These are phyloP conservation scores for Picea abies DNA, from an alignment of 83 land plant genomes.

Conservation along the genomic window DNA sequence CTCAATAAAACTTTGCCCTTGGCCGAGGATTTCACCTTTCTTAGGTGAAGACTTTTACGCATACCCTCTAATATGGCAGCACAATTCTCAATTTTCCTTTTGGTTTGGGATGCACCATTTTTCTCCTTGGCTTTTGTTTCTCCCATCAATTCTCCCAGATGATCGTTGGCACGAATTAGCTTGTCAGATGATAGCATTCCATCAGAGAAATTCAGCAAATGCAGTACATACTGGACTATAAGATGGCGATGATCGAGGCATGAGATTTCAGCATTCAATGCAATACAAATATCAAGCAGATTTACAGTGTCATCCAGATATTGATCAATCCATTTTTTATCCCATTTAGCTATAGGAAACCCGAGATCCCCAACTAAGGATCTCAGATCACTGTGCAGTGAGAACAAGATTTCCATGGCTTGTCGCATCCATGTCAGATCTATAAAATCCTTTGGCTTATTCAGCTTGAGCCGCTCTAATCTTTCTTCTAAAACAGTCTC, in stretches of 20 bases:
- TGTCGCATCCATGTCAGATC: conserved; percentile 66
- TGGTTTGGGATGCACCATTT: no score
- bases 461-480: conserved; percentile 38
- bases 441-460: conserved; percentile 27
- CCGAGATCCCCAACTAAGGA: conserved; percentile 57
- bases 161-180: neutral
- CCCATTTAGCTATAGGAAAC: conserved; percentile 71
- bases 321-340: conserved; percentile 74
- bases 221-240: conserved; percentile 51
- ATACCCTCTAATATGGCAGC: neutral
- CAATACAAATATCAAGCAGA: conserved; percentile 71
- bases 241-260: conserved; percentile 58
- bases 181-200: conserved; percentile 24
- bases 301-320: conserved; percentile 74
- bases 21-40: conserved; percentile 45
- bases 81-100: conserved; percentile 18
- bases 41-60: conserved; percentile 30
- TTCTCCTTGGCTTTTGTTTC: no score
- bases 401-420: conserved; percentile 49
- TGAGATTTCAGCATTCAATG: conserved; percentile 60
- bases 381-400: conserved; percentile 48
- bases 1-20: conserved; percentile 69
- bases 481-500: conserved; percentile 44
- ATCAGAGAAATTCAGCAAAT: conserved; percentile 27
- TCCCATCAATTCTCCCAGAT: no score